These are phyloP conservation scores for Neofusicoccum cordaticola DNA, from an alignment of 2,329 filamentous ascomycete genomes.

Conservation along the genomic window DNA sequence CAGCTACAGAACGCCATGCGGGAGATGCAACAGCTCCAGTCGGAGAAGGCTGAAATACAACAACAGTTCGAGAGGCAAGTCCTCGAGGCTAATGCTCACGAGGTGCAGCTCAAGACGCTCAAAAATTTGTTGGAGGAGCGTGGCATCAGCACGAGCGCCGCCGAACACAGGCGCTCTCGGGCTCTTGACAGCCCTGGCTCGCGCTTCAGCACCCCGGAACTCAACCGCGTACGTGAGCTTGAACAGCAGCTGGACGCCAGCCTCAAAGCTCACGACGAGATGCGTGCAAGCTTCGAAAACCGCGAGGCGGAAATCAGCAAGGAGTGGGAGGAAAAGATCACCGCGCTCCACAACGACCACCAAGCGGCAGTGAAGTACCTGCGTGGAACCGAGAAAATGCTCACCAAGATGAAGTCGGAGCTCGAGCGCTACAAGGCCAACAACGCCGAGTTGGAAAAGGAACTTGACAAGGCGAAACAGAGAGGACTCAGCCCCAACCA, in stretches of 20 bases:
- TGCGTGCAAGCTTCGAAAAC: constrained; percentile 71
- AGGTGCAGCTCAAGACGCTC: constrained; percentile 86
- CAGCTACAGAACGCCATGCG: constrained; percentile 82
- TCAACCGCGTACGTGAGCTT: constrained; percentile 74
- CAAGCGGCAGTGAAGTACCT: constrained; percentile 97
- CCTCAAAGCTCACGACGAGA: constrained; percentile 78
- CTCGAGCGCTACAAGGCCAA: constrained; percentile 87
- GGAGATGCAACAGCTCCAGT: constrained; percentile 78
- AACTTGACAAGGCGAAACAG: constrained; percentile 61
- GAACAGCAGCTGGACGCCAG: constrained; percentile 82
- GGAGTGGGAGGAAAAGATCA: constrained; percentile 86
- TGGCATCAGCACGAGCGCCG: constrained; percentile 67
- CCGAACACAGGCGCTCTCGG: constrained; percentile 67
- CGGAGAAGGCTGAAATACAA: constrained; percentile 77
- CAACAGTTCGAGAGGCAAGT: constrained; percentile 81
- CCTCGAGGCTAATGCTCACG: constrained; percentile 88
- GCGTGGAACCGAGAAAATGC: constrained; percentile 98
- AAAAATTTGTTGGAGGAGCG: constrained; percentile 91
- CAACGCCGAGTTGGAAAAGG: constrained; percentile 76
- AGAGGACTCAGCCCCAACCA: constrained; percentile 36
- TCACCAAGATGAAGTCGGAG: constrained; percentile 97
- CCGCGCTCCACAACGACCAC: constrained; percentile 94
- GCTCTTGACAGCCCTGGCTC: constrained; percentile 71
- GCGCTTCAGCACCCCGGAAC: constrained; percentile 73
- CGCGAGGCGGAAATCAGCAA: constrained; percentile 85